Evolutionary conservation across 2,329 filamentous ascomycete genomes (phyloP).

Genomic region (Stemphylium beticola): DNA sequence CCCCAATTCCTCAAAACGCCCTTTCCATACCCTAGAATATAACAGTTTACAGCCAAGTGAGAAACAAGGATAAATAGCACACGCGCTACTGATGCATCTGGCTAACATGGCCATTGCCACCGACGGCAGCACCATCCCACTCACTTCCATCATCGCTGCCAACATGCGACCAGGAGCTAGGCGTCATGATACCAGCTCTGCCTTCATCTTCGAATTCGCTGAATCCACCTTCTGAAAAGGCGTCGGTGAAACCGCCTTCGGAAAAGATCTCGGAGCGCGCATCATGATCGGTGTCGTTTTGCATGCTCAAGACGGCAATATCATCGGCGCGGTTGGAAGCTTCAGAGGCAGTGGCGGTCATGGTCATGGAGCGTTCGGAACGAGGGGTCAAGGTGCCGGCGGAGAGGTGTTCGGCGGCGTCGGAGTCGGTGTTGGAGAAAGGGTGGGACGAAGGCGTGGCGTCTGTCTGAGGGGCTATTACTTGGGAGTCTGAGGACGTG

Average conservation of each 20-base stretch:
- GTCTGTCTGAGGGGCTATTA: constrained; percentile 3
- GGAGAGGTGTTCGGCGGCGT: constrained; percentile 31
- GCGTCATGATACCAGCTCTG: constrained; percentile 42
- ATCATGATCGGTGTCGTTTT: constrained; percentile 44
- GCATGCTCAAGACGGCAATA: constrained; percentile 44
- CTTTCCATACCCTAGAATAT: too few species aligned
- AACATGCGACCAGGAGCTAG: constrained; percentile 49
- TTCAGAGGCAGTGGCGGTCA: constrained; percentile 41
- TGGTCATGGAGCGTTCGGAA: constrained; percentile 39
- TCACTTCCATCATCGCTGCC: constrained; percentile 50
- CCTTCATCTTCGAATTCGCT: constrained; percentile 33
- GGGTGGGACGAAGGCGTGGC: constrained; percentile 2
- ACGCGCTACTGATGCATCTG: constrained; percentile 29
- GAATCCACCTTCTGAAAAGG: constrained; percentile 43
- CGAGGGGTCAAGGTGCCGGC: constrained; percentile 49
- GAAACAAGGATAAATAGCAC: too few species aligned
- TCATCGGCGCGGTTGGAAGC: constrained; percentile 39
- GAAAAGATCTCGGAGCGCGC: constrained; percentile 45
- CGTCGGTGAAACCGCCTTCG: constrained; percentile 46
- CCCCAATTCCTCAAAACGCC: too few species aligned
- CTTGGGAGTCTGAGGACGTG: constrained; percentile 30
- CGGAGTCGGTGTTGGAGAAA: constrained; percentile 27
- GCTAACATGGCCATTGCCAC: constrained; percentile 30
- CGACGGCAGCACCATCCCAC: constrained; percentile 36
- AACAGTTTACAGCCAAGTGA: too few species aligned